phyloP scores from a whole-genome alignment of 139 green algal species.

The Chloropicon primus region DNA sequence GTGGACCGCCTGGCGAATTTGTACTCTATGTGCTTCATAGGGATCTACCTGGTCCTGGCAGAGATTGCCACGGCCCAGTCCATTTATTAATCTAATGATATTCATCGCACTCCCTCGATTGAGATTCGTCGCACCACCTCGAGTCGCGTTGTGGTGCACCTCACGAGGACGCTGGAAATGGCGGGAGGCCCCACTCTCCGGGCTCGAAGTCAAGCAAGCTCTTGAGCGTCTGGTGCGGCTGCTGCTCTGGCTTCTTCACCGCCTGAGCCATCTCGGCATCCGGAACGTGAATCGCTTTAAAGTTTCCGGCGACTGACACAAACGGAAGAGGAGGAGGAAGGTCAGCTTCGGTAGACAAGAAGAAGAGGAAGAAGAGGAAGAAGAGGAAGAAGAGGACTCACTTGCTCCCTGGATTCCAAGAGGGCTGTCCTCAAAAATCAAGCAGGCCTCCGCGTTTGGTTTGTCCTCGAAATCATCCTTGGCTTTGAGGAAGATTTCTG shows the following conservation, averaged over 20 bases:
- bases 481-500: slow-evolving; percentile 62
- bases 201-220: background rate
- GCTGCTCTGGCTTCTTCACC: background rate
- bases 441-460: background rate
- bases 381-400: too few relatives aligned
- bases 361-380: too few relatives aligned
- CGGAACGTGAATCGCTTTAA: background rate
- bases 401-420: background rate
- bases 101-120: too few relatives aligned
- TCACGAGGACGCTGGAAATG: background rate
- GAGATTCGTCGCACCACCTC: too few relatives aligned
- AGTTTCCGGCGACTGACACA: background rate
- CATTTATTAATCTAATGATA: too few relatives aligned
- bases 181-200: background rate
- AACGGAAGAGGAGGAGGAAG: too few relatives aligned
- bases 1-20: background rate
- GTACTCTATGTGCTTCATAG: background rate
- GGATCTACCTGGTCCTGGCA: background rate
- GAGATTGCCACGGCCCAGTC: background rate
- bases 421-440: background rate
- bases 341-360: too few relatives aligned
- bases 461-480: background rate
- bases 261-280: background rate
- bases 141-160: too few relatives aligned
- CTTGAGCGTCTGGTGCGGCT: background rate